Conservation (phyloP, 129 eudicot genomes). For the Flaveria trinervia region DNA sequence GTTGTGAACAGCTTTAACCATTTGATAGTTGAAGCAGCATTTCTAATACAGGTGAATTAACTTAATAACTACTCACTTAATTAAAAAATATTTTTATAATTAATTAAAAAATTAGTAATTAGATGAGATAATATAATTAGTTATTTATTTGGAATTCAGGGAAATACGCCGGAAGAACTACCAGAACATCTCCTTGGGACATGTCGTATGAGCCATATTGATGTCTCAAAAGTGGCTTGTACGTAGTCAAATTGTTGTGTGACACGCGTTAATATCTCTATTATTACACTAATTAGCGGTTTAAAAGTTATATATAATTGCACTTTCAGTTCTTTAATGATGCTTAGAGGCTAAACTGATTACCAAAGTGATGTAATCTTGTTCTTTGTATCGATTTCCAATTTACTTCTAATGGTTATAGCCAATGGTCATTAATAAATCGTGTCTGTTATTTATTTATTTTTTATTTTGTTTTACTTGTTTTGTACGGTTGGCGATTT, state of each 20-base stretch:
- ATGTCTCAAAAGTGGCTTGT: constrained; percentile 40
- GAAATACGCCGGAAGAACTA: constrained; percentile 40
- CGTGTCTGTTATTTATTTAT: background rate
- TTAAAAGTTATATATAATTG: background rate
- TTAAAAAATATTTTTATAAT: background rate
- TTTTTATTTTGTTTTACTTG: background rate
- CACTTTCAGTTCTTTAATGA: background rate
- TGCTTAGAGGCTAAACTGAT: constrained; percentile 32
- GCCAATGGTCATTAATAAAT: constrained; percentile 15
- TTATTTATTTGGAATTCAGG: constrained; percentile 21
- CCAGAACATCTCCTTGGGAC: constrained; percentile 43
- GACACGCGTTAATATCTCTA: constrained; percentile 6
- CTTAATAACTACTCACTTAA: background rate
- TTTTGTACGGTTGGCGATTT: background rate
- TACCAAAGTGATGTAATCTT: constrained; percentile 16
- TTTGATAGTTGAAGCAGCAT: constrained; percentile 44
- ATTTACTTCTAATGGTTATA: constrained; percentile 16
- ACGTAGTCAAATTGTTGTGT: constrained; percentile 24
- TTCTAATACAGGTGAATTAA: constrained; percentile 34
- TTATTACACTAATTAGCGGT: constrained; percentile 2
- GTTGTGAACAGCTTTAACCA: constrained; percentile 35
- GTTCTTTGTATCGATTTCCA: constrained; percentile 18
- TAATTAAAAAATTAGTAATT: background rate
- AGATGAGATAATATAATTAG: background rate
- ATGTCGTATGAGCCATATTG: constrained; percentile 48